phyloP scores from a whole-genome alignment of 176 grass and related monocot genomes.

The Oryza nivara region DNA sequence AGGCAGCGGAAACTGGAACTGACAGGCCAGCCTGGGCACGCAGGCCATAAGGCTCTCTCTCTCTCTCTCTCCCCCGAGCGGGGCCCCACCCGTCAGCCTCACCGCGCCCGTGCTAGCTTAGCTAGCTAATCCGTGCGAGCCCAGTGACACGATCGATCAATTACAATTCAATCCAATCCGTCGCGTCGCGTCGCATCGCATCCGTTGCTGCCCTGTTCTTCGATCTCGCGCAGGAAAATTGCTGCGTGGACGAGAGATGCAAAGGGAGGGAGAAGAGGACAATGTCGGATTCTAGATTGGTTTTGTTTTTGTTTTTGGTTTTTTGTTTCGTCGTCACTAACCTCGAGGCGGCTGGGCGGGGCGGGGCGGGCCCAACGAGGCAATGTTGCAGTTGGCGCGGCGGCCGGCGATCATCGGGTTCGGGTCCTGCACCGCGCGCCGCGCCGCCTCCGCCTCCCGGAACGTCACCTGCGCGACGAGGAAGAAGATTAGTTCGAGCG shows the following conservation, averaged over 20 bases:
- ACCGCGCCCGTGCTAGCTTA: not conserved
- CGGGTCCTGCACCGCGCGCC: constrained; percentile 71
- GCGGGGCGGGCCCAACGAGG: constrained; percentile 70
- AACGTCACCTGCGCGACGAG: constrained; percentile 76
- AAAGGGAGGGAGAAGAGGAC: not conserved
- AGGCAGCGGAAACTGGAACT: constrained; percentile 28
- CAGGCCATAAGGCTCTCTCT: constrained; percentile 14
- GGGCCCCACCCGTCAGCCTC: not conserved
- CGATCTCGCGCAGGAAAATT: not conserved
- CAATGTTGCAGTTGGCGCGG: constrained; percentile 99
- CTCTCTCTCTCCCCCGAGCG: too few species aligned
- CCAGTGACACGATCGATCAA: not conserved
- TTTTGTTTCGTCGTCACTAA: constrained; percentile 19
- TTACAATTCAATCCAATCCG: not conserved
- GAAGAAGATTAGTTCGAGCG: too few species aligned
- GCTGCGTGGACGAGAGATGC: not conserved
- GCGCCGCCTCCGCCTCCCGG: constrained; percentile 73
- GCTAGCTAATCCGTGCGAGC: not conserved
- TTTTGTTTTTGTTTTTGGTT: not conserved
- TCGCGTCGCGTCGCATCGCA: constrained; percentile 1
- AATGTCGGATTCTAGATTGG: not conserved
- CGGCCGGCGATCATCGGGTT: constrained; percentile 86
- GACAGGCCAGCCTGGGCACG: constrained; percentile 59
- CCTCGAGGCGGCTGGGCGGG: constrained; percentile 61
- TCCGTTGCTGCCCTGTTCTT: not conserved